Evolutionary conservation across 164 flowering plant genomes (phyloP), one percentile per base, ranked within the genome.

Genomic region (Pachysandra terminalis): DNA sequence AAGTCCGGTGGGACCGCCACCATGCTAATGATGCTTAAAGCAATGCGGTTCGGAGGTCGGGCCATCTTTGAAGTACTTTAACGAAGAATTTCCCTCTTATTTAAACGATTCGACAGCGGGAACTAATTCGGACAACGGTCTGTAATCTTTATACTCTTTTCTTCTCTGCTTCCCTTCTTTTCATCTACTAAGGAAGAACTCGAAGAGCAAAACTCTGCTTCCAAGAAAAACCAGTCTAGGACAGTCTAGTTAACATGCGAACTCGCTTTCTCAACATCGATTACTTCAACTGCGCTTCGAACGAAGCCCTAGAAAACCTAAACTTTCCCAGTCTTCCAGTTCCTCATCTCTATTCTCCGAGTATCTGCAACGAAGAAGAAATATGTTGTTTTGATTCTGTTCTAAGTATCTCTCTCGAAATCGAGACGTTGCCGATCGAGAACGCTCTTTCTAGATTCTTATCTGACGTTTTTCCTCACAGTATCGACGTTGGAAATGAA

Each of bases 211-310:
- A 23, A 25, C 24, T 15, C 28, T 1, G 17, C 48, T 66, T n/a
- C 48, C 8, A 16, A 16, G 37, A 7, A 19, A 40, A 19, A 49
- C 52, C 5, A 24, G 17, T 24, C 14, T 25, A 28, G 19, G 37
- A 32, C 7, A 3, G 37, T 32, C 10, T 27, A 17, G 19, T 0
- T n/a, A 60, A 51, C 64, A 91, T 91, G 96, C 83, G 90, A 65
- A 85, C 90, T 81, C 92, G 90, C 28, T 88, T 86, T 74, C 87
- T 84, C 72, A 71, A 73, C 82, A 52, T 66, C 67, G 87, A 87
- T 45, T 87, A 62, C 85, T 83, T 79, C 82, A 22, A 56, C 37
- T 28, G 69, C 41, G 28, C 79, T 66, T 64, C 81, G 41, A 32
- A 32, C 32, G n/a, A 59, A 58, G 55, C 73, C 70, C 67, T 73